Evolutionary conservation across 2,329 filamentous ascomycete species (phyloP).

Genomic region (Ampelomyces quisqualis): DNA sequence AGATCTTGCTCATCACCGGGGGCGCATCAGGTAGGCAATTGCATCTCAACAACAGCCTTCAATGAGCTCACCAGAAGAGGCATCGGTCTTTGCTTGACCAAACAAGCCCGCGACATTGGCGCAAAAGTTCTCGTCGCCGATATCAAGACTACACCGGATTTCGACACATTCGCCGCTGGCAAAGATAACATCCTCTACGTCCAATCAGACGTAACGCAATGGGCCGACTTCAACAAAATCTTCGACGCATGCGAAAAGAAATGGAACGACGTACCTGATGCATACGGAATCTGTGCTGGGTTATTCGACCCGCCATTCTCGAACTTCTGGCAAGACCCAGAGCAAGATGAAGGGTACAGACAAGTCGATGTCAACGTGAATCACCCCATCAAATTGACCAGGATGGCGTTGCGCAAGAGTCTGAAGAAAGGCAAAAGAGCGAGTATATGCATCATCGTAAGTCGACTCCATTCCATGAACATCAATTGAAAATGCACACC

Average conservation of each 20-base stretch:
- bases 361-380: slow-evolving; percentile 35
- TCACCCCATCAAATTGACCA: slow-evolving; percentile 36
- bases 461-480: slow-evolving; percentile 5
- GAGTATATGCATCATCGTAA: slow-evolving; percentile 36
- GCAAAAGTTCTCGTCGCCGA: slow-evolving; percentile 29
- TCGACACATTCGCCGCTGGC: slow-evolving; percentile 18
- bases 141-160: slow-evolving; percentile 24
- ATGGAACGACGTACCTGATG: slow-evolving; percentile 37
- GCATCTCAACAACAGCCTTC: background rate
- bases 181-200: slow-evolving; percentile 30
- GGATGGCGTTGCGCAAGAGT: slow-evolving; percentile 33
- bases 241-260: slow-evolving; percentile 28
- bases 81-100: slow-evolving; percentile 35
- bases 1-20: slow-evolving; percentile 40
- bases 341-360: slow-evolving; percentile 29
- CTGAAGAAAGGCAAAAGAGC: slow-evolving; percentile 28
- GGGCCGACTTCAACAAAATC: slow-evolving; percentile 29
- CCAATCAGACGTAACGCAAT: slow-evolving; percentile 30
- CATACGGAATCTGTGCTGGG: slow-evolving; percentile 36
- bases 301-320: slow-evolving; percentile 34
- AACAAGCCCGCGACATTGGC: slow-evolving; percentile 29
- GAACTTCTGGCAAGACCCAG: slow-evolving; percentile 36
- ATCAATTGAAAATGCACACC: background rate
- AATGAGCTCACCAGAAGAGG: slow-evolving; percentile 17
- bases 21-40: slow-evolving; percentile 34